A percentile compares a stretch with the other conserved stretches of the same genome.
Evolutionary conservation across 108 stramenopile genomes (phyloP).

Genomic region (Stephanodiscus minutulus): DNA sequence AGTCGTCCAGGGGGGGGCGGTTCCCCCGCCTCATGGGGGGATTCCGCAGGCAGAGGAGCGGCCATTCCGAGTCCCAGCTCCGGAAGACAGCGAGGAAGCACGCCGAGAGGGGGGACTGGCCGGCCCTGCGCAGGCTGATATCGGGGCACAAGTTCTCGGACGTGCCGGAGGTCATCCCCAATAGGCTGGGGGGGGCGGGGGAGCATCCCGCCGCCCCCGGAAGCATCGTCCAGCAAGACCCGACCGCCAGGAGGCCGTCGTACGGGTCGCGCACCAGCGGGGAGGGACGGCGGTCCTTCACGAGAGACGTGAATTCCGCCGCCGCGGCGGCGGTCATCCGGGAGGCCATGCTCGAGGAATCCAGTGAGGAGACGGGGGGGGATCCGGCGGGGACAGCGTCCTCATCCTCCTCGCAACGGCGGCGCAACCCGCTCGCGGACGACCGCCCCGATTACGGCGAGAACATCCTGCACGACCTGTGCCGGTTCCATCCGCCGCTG

Average conservation of each 20-base stretch:
- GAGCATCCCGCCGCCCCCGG: not conserved
- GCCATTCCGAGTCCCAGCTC: constrained; percentile 28
- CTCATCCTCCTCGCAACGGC: not conserved
- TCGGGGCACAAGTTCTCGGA: constrained; percentile 28
- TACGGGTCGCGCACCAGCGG: constrained; percentile 34
- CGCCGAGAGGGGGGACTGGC: constrained; percentile 30
- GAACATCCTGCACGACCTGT: constrained; percentile 39
- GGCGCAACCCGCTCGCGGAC: not conserved
- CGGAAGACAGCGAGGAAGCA: constrained; percentile 27
- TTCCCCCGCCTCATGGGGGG: too few species aligned
- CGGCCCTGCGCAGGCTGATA: constrained; percentile 27
- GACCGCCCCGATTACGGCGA: constrained; percentile 23
- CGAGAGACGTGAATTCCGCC: constrained; percentile 29
- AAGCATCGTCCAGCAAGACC: not conserved
- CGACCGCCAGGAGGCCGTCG: constrained; percentile 21
- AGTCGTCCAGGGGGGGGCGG: not conserved
- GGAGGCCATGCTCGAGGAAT: constrained; percentile 12
- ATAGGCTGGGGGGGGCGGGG: not conserved
- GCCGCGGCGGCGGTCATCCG: constrained; percentile 28
- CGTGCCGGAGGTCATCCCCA: not conserved
- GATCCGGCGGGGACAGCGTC: not conserved
- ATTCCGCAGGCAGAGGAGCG: too few species aligned
- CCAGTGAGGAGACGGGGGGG: too few species aligned
- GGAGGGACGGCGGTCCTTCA: constrained; percentile 34
- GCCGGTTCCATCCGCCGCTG: constrained; percentile 28